phyloP scores from a whole-genome alignment of 139 green algal genomes.

The Trebouxia sp. region DNA sequence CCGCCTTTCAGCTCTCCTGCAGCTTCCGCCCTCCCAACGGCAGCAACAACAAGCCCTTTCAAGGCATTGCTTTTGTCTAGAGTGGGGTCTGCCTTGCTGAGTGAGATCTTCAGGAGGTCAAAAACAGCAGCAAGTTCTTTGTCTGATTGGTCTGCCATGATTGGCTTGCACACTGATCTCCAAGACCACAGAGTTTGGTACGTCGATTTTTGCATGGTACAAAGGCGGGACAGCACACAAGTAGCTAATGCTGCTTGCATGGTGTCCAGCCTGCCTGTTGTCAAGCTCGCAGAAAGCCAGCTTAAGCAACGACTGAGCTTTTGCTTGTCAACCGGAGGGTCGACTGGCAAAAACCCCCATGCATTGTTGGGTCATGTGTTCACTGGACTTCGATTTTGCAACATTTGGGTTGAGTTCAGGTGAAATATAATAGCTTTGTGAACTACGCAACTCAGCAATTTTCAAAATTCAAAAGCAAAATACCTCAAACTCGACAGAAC shows the following conservation, averaged over 20 bases:
- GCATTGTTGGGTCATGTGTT: not conserved
- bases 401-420: not conserved
- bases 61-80: not conserved
- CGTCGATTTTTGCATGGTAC: constrained; percentile 3
- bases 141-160: not conserved
- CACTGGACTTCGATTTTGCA: not conserved
- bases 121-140: constrained; percentile 5
- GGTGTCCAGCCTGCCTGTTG: not conserved
- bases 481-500: too few relatives aligned
- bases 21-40: not conserved
- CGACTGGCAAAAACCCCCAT: not conserved
- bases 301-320: not conserved
- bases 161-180: not conserved
- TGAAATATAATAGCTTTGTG: too few relatives aligned
- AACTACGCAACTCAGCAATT: too few relatives aligned
- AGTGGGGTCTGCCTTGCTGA: not conserved
- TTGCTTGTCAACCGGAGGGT: not conserved
- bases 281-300: not conserved
- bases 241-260: constrained; percentile 3
- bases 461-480: too few relatives aligned
- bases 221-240: not conserved
- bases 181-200: not conserved
- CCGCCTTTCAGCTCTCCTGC: not conserved
- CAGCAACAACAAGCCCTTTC: not conserved
- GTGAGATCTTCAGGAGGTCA: not conserved